Evolutionary conservation across 2,329 filamentous ascomycete genomes (phyloP).

Genomic region (Aspergillus ochraceus): DNA sequence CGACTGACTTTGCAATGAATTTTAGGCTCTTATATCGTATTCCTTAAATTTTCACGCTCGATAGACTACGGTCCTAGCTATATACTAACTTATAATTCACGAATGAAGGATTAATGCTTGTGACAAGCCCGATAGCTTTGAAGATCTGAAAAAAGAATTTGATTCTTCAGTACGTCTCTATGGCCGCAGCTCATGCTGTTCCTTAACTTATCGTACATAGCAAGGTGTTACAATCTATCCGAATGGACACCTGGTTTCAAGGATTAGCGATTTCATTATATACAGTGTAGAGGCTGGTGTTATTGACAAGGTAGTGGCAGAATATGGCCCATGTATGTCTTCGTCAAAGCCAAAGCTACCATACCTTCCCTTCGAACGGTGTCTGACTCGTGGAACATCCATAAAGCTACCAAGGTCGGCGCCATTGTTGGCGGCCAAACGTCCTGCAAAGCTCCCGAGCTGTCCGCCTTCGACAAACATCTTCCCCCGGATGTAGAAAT

Average conservation of each 20-base stretch:
- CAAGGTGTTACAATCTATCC: constrained; percentile 81
- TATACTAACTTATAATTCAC: constrained; percentile 27
- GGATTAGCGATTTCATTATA: constrained; percentile 96
- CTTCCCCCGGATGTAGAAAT: constrained; percentile 88
- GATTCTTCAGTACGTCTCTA: constrained; percentile 73
- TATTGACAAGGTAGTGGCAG: constrained; percentile 81
- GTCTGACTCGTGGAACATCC: constrained; percentile 26
- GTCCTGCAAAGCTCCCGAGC: constrained; percentile 96
- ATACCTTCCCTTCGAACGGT: constrained; percentile 4
- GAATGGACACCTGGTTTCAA: constrained; percentile 94
- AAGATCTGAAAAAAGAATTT: constrained; percentile 78
- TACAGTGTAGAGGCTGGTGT: constrained; percentile 96
- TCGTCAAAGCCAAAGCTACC: constrained; percentile 10
- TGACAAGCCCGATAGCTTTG: constrained; percentile 86
- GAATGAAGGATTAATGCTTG: constrained; percentile 82
- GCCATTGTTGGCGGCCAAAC: constrained; percentile 97
- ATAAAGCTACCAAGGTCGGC: constrained; percentile 82
- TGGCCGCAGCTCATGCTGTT: constrained; percentile 33
- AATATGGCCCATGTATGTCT: constrained; percentile 86
- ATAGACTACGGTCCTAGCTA: constrained; percentile 1
- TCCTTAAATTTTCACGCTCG: constrained; percentile 6
- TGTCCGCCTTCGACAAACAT: constrained; percentile 86
- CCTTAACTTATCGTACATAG: constrained; percentile 55
- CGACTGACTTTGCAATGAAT: constrained; percentile 4
- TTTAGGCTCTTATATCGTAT: constrained; percentile 3